Evolutionary conservation across 306 rosid genomes (phyloP).

Genomic region (Lagenaria siceraria): DNA sequence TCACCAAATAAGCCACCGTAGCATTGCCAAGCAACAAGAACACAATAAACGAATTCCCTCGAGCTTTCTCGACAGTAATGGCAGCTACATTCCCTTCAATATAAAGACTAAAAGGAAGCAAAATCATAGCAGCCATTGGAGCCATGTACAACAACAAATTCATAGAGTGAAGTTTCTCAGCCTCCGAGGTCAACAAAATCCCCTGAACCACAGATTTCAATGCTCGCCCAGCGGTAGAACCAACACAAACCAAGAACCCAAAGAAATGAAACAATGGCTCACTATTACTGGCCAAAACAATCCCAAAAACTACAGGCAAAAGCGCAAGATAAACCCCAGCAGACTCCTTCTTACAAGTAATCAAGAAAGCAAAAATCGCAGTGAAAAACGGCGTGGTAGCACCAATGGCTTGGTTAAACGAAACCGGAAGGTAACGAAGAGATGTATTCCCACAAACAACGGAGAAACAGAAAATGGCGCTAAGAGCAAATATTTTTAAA

Average conservation of each 20-base stretch:
- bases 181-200: slow-evolving; percentile 44
- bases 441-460: slow-evolving; percentile 72
- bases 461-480: slow-evolving; percentile 51
- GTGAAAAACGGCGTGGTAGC: slow-evolving; percentile 67
- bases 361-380: slow-evolving; percentile 46
- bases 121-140: slow-evolving; percentile 47
- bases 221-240: slow-evolving; percentile 65
- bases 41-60: slow-evolving; percentile 26
- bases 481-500: slow-evolving; percentile 48
- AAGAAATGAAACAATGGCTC: slow-evolving; percentile 55
- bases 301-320: slow-evolving; percentile 51
- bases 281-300: slow-evolving; percentile 49
- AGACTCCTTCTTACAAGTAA: slow-evolving; percentile 50
- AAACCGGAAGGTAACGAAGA: slow-evolving; percentile 47
- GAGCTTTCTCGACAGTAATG: slow-evolving; percentile 36
- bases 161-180: slow-evolving; percentile 65
- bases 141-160: slow-evolving; percentile 62
- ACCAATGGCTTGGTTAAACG: slow-evolving; percentile 62
- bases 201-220: slow-evolving; percentile 67
- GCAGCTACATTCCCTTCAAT: slow-evolving; percentile 49
- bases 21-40: slow-evolving; percentile 54
- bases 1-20: slow-evolving; percentile 61
- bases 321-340: slow-evolving; percentile 48
- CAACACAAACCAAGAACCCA: slow-evolving; percentile 46
- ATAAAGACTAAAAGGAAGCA: slow-evolving; percentile 46